These are phyloP conservation scores for Colletotrichum eleusines DNA, from an alignment of 2,329 filamentous ascomycete species.

Conservation along the genomic window DNA sequence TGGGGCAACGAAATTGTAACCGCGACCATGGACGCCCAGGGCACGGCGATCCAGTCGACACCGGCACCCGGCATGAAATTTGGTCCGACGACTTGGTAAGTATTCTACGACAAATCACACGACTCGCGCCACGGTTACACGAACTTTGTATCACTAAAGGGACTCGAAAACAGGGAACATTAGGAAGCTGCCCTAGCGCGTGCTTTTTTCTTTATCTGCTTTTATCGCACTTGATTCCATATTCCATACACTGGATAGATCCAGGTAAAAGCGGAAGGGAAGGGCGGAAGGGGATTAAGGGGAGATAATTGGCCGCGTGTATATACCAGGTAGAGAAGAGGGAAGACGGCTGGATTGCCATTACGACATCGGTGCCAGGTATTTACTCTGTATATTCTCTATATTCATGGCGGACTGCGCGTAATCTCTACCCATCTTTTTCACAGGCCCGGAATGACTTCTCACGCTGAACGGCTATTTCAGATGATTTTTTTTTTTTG, in stretches of 20 bases:
- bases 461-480: neutral
- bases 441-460: neutral
- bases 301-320: neutral
- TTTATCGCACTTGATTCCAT: neutral
- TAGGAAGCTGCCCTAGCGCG: neutral
- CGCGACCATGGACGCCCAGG: constrained; percentile 71
- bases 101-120: neutral
- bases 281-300: neutral
- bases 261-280: neutral
- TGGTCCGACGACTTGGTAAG: constrained; percentile 69
- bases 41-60: constrained; percentile 68
- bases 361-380: constrained; percentile 8
- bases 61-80: constrained; percentile 69
- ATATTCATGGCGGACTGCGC: neutral
- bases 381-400: constrained; percentile 33
- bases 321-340: constrained; percentile 29
- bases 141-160: constrained; percentile 21
- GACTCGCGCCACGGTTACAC: constrained; percentile 7
- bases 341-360: neutral
- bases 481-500: neutral
- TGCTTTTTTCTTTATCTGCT: neutral
- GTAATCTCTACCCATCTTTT: constrained; percentile 16
- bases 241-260: neutral
- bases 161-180: constrained; percentile 2
- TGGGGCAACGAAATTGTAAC: constrained; percentile 74